Percentiles rank a stretch among this genome's conserved stretches.
Conservation (phyloP, 306 rosid species). For the Cicer chorassanicum region DNA sequence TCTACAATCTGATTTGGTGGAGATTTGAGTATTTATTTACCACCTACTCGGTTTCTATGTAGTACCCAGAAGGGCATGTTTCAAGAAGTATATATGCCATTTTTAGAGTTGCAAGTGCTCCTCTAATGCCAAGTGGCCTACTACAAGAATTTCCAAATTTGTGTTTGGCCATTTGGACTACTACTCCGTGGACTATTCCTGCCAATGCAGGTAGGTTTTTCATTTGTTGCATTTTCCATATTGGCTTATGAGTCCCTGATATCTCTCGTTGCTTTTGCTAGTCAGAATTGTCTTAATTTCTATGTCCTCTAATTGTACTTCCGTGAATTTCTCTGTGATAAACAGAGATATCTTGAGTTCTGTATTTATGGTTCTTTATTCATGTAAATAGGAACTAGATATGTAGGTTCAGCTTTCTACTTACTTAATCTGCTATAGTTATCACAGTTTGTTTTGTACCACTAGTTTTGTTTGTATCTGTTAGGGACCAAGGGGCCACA, state of each 20-base stretch:
- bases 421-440: constrained; percentile 14
- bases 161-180: constrained; percentile 93
- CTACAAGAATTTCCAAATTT: constrained; percentile 79
- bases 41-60: constrained; percentile 47
- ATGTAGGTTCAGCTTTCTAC: constrained; percentile 28
- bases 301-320: not conserved
- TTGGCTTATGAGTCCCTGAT: constrained; percentile 26
- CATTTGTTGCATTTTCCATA: constrained; percentile 43
- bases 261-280: constrained; percentile 14
- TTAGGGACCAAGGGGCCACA: not conserved
- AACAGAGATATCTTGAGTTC: constrained; percentile 40
- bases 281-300: constrained; percentile 30
- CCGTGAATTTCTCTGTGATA: constrained; percentile 8
- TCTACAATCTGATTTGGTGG: constrained; percentile 28
- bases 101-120: constrained; percentile 73
- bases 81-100: constrained; percentile 87
- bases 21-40: constrained; percentile 42
- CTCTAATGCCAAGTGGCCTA: constrained; percentile 55
- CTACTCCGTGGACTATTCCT: constrained; percentile 99
- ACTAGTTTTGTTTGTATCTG: constrained; percentile 17
- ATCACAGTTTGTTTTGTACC: constrained; percentile 19
- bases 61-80: constrained; percentile 95
- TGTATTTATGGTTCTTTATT: constrained; percentile 8
- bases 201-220: constrained; percentile 89
- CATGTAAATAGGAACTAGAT: constrained; percentile 19